phyloP scores from a whole-genome alignment of 73 alveolate genomes.

The Diophrys appendiculata region DNA sequence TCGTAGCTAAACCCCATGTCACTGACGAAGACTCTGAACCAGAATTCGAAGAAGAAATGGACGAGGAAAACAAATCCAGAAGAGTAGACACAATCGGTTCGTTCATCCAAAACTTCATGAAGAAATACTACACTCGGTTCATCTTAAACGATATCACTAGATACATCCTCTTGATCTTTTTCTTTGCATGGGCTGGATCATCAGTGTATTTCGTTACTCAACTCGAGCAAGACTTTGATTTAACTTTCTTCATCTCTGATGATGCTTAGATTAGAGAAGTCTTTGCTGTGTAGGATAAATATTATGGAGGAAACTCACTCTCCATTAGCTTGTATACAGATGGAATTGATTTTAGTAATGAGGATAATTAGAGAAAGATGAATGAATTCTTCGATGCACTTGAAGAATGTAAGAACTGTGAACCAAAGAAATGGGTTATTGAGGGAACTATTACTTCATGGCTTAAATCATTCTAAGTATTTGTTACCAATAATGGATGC shows the following conservation, averaged over 20 bases:
- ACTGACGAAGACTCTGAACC: not conserved
- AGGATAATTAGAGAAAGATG: not conserved
- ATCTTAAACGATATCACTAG: not conserved
- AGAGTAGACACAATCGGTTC: not conserved
- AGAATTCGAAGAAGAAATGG: not conserved
- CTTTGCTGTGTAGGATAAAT: not conserved
- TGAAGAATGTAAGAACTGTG: slow-evolving; percentile 2
- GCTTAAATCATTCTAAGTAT: not conserved
- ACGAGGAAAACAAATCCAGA: not conserved
- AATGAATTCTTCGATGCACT: not conserved
- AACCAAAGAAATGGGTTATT: not conserved
- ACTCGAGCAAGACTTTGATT: not conserved
- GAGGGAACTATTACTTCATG: not conserved
- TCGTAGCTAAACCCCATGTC: not conserved
- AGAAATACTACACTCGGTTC: slow-evolving; percentile 6
- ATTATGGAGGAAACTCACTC: not conserved
- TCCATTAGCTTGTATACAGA: not conserved
- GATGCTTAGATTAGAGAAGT: not conserved
- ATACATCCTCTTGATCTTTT: not conserved
- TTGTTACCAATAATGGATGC: not conserved
- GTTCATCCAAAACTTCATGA: not conserved
- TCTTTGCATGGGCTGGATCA: not conserved
- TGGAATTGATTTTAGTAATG: not conserved
- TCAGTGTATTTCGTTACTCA: not conserved
- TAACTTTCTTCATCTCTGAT: not conserved